phyloP scores from a whole-genome alignment of 2,329 filamentous ascomycete species.

The Amylocarpus encephaloides region DNA sequence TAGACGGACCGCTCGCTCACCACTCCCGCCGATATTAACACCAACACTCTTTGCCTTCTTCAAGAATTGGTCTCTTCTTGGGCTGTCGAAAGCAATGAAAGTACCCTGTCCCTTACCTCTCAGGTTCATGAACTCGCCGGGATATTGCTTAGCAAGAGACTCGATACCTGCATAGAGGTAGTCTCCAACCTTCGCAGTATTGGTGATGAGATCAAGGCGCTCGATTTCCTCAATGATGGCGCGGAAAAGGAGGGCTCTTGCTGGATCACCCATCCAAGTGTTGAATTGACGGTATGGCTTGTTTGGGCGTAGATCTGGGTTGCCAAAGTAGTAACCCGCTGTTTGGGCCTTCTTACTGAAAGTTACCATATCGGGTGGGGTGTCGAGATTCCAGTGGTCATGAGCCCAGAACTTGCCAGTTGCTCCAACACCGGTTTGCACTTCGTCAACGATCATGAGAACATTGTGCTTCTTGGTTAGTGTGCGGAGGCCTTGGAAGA shows the following conservation, averaged over 20 bases:
- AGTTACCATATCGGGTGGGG: conserved; percentile 78
- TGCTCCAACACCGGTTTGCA: conserved; percentile 79
- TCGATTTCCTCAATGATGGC: conserved; percentile 72
- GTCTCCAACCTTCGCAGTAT: conserved; percentile 54
- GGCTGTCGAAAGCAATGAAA: conserved; percentile 75
- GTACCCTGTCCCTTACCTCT: conserved; percentile 71
- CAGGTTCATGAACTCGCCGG: conserved; percentile 64
- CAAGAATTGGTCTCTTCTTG: conserved; percentile 61
- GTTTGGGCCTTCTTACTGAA: conserved; percentile 86
- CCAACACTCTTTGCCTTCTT: conserved; percentile 65
- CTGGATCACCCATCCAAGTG: conserved; percentile 81
- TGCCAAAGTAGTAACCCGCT: conserved; percentile 75
- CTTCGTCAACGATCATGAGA: conserved; percentile 76
- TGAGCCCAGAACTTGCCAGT: conserved; percentile 85
- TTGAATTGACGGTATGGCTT: conserved; percentile 84
- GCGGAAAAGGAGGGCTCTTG: conserved; percentile 69
- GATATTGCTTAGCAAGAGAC: conserved; percentile 57
- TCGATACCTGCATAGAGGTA: conserved; percentile 63
- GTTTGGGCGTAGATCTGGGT: conserved; percentile 68
- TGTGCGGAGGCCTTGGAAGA: conserved; percentile 69
- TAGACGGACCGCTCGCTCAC: conserved; percentile 61
- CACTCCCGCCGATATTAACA: conserved; percentile 73
- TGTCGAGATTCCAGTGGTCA: conserved; percentile 69
- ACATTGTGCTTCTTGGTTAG: conserved; percentile 65
- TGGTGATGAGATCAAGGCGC: conserved; percentile 59